These are phyloP conservation scores for Bryoerythrophyllum caledonicum DNA, from an alignment of 225 moss, liverwort and hornwort species.

Conservation along the genomic window DNA sequence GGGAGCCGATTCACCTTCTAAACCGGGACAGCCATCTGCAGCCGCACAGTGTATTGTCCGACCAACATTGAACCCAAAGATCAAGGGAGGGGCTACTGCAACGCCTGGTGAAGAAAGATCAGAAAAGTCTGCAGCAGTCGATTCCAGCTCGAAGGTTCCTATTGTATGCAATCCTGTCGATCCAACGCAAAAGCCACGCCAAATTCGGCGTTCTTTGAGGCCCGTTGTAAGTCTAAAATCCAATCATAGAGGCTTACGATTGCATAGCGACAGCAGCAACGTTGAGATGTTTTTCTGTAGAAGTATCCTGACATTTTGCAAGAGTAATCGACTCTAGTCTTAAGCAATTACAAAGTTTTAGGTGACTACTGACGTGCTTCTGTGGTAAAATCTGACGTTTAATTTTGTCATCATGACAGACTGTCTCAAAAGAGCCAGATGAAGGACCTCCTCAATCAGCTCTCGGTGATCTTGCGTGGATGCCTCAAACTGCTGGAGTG, in stretches of 20 bases:
- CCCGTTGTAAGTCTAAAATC: conserved; percentile 29
- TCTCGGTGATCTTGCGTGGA: conserved; percentile 23
- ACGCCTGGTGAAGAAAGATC: conserved; percentile 33
- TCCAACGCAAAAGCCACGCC: conserved; percentile 31
- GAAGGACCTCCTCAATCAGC: conserved; percentile 10
- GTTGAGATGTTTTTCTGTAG: not conserved
- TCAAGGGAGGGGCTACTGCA: conserved; percentile 20
- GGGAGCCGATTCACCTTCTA: conserved; percentile 34
- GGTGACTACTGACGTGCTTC: not conserved
- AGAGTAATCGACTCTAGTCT: not conserved
- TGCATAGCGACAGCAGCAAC: not conserved
- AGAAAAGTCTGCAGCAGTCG: conserved; percentile 35
- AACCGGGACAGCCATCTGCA: conserved; percentile 33
- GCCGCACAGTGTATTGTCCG: conserved; percentile 12
- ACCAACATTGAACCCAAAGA: conserved; percentile 26
- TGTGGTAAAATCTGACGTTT: not conserved
- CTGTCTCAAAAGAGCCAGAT: conserved; percentile 14
- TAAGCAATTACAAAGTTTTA: not conserved
- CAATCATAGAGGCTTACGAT: not conserved
- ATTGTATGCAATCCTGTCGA: conserved; percentile 23
- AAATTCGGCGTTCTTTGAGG: conserved; percentile 35
- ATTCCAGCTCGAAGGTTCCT: conserved; percentile 42
- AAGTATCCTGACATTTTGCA: not conserved
- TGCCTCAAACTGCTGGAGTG: conserved; percentile 28
- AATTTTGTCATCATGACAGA: conserved; percentile 6